Conservation (phyloP, 2,329 filamentous ascomycete genomes). For the Xylariaceae sp. region DNA sequence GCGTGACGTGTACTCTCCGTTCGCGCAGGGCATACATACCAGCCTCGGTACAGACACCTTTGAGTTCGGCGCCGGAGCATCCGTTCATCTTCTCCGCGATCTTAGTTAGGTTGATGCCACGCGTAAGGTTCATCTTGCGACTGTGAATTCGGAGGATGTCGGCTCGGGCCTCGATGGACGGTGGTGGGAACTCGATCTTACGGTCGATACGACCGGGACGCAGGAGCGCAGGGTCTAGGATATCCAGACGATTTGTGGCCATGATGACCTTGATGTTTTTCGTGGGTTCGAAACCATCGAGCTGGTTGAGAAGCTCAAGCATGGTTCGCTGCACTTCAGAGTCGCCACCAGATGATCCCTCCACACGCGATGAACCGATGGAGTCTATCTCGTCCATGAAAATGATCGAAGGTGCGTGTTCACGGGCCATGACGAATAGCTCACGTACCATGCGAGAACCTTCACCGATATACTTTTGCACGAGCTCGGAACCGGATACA, state of each 20-base stretch:
- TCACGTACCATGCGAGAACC: slow-evolving; percentile 98
- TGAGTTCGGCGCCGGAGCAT: slow-evolving; percentile 93
- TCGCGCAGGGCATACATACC: slow-evolving; percentile 98
- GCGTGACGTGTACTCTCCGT: slow-evolving; percentile 92
- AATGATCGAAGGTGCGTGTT: slow-evolving; percentile 97
- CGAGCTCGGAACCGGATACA: slow-evolving; percentile 90
- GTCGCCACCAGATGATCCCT: slow-evolving; percentile 90
- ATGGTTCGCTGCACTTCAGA: slow-evolving; percentile 98
- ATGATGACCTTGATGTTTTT: slow-evolving; percentile 99
- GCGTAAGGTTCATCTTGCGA: slow-evolving; percentile 95
- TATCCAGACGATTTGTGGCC: slow-evolving; percentile 97
- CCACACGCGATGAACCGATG: slow-evolving; percentile 94
- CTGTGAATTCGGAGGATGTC: slow-evolving; percentile 98
- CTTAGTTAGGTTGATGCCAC: slow-evolving; percentile 96
- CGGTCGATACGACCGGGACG: slow-evolving; percentile 96
- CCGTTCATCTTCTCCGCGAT: slow-evolving; percentile 99
- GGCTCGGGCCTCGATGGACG: slow-evolving; percentile 90
- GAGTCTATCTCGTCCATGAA: slow-evolving; percentile 99
- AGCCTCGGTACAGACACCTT: slow-evolving; percentile 97
- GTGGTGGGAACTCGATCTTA: slow-evolving; percentile 98
- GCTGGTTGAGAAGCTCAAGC: slow-evolving; percentile 95
- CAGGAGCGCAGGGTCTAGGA: slow-evolving; percentile 88
- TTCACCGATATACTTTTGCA: slow-evolving; percentile 99
- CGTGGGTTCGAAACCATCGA: slow-evolving; percentile 96
- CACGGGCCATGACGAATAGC: slow-evolving; percentile 97